Evolutionary conservation across 352 stramenopile genomes (phyloP).

Genomic region (Aphanomyces invadans): DNA sequence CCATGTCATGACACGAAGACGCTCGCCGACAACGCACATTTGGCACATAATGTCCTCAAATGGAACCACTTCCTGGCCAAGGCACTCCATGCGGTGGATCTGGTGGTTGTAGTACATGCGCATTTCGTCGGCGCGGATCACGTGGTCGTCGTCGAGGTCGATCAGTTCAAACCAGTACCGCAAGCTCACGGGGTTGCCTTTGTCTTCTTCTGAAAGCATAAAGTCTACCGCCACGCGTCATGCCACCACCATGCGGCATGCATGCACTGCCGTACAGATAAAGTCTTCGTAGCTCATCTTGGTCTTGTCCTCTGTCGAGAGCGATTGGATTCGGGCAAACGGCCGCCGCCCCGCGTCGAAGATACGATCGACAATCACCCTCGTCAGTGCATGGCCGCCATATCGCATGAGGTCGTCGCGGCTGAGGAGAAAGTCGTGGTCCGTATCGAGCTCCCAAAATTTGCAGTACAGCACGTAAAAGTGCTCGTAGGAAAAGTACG

Average conservation of each 20-base stretch:
- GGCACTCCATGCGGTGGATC: conserved; percentile 95
- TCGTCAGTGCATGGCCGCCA: conserved; percentile 71
- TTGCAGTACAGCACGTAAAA: conserved; percentile 99
- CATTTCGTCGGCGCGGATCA: conserved; percentile 96
- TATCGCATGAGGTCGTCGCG: conserved; percentile 80
- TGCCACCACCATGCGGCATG: neutral
- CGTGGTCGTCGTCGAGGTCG: conserved; percentile 96
- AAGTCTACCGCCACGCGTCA: conserved; percentile 72
- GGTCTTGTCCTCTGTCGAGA: conserved; percentile 76
- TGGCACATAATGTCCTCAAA: conserved; percentile 99
- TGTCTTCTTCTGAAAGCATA: conserved; percentile 99
- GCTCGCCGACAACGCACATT: conserved; percentile 72
- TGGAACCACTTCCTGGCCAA: conserved; percentile 96
- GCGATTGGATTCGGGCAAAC: conserved; percentile 69
- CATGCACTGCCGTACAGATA: conserved; percentile 53
- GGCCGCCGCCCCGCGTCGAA: conserved; percentile 73
- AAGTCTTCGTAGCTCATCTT: conserved; percentile 89
- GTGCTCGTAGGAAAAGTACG: conserved; percentile 98
- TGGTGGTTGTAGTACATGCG: conserved; percentile 90
- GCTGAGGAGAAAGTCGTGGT: conserved; percentile 80
- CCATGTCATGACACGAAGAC: conserved; percentile 18
- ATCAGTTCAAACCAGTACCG: conserved; percentile 98
- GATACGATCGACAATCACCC: conserved; percentile 83
- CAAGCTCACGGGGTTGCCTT: conserved; percentile 93
- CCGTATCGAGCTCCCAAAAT: conserved; percentile 98